Base-by-base conservation (phyloP, 2,329 filamentous ascomycete genomes). In the Colletotrichum sp. region DNA sequence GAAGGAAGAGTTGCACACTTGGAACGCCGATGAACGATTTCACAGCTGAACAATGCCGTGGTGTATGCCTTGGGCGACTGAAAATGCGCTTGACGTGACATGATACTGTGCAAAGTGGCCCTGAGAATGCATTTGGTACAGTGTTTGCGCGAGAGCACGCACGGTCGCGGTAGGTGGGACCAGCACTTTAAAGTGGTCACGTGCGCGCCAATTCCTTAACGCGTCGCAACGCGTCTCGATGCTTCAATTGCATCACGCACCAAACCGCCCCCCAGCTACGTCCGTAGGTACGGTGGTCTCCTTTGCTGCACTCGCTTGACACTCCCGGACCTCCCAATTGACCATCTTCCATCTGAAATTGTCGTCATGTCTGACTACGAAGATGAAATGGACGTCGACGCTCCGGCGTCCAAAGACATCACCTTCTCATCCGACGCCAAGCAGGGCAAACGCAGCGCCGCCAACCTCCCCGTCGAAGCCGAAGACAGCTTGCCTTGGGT, bases 401-500 rank as follows among this genome's bases (percentile, higher is more conserved):
- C 83, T 78, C 87, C 88, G 28, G 82, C 84, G 49, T 86, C 86
- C 77, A 88, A 87, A 75, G 88, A 90, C 79, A 84, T 92, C 74
- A 85, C 84, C 72, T 98, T 98, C 86, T 94, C 93, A 72, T 94
- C 95, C 30, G 93, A 95, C 78, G 92, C 92, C 79, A 92, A 90
- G 78, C 98, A 98, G 85, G 96, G 96, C 83, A 99, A 99, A 87
- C 92, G 96, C 81, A 96, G 94, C 81, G 95, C 95, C 64, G 96
- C 96, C 52, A 98, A 99, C 83, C 88, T 99, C 66, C 97, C 97
- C 0, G 93, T 99, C 8, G 96, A 98, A 85, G 96, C 96, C 66
- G 95, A 98, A 85, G 97, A 99, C 84, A 96, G 94, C 78, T 86
- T 99, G 21, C 97, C 97, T 86, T 99, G 97, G 96, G 96, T 99